Evolutionary conservation across 768 basidiomycete genomes (phyloP).

Genomic region (Gymnopilus junonius): DNA sequence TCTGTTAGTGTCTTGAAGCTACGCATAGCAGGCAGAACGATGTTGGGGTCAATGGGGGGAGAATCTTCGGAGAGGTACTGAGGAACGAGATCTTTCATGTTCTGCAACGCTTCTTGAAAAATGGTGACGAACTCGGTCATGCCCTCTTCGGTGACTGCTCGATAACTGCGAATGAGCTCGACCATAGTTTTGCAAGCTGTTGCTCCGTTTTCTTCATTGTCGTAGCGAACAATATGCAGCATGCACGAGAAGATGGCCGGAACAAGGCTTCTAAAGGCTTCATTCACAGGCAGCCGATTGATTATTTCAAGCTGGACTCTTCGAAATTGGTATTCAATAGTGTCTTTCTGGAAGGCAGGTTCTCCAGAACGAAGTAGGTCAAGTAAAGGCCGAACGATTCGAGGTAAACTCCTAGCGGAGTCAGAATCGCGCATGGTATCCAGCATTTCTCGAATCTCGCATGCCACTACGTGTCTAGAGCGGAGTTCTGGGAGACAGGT

Average conservation of each 20-base stretch:
- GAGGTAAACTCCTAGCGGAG: constrained; percentile 67
- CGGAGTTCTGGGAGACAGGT: constrained; percentile 57
- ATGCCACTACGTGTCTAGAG: constrained; percentile 70
- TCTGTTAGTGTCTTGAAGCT: constrained; percentile 96
- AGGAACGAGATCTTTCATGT: constrained; percentile 71
- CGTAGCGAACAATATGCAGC: constrained; percentile 81
- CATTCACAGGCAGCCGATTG: constrained; percentile 83
- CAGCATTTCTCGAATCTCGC: constrained; percentile 81
- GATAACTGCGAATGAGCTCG: constrained; percentile 83
- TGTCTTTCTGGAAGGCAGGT: constrained; percentile 67
- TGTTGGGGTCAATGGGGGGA: constrained; percentile 52
- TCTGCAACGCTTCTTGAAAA: constrained; percentile 78
- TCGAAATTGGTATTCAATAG: constrained; percentile 80
- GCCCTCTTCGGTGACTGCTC: constrained; percentile 71
- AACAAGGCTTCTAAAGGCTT: constrained; percentile 73
- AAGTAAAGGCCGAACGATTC: constrained; percentile 74
- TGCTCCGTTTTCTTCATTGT: constrained; percentile 96
- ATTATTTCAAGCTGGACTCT: constrained; percentile 87
- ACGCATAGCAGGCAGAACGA: constrained; percentile 69
- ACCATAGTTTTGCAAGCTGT: constrained; percentile 90
- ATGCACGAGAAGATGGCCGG: constrained; percentile 75
- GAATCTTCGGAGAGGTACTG: constrained; percentile 78
- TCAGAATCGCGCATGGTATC: constrained; percentile 81
- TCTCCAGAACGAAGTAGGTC: constrained; percentile 75
- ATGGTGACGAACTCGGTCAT: constrained; percentile 81